These are phyloP conservation scores for Fomitopsis serialis DNA, from an alignment of 768 basidiomycete species.

Conservation along the genomic window DNA sequence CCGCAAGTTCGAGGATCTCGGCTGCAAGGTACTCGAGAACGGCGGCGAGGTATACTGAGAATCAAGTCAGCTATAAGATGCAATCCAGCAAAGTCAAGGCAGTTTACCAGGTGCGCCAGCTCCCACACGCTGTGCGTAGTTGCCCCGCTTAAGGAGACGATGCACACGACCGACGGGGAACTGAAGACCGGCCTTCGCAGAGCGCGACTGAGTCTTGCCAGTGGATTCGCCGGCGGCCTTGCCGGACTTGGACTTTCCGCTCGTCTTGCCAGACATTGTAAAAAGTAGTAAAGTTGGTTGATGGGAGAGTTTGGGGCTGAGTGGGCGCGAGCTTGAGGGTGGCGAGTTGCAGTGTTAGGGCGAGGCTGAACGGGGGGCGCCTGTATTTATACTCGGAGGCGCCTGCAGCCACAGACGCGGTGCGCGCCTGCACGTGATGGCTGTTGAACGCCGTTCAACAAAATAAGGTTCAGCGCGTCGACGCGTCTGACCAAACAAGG, in stretches of 20 bases:
- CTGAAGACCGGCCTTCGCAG: constrained; percentile 72
- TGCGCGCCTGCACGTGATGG: constrained; percentile 14
- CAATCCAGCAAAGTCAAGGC: neutral
- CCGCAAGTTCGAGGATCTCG: constrained; percentile 91
- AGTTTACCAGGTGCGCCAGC: constrained; percentile 75
- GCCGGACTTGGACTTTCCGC: constrained; percentile 66
- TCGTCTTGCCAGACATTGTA: constrained; percentile 36
- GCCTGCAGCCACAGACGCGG: constrained; percentile 5
- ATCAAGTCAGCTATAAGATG: neutral
- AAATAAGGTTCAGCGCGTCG: constrained; percentile 18
- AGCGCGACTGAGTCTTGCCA: constrained; percentile 60
- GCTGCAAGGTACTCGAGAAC: constrained; percentile 91
- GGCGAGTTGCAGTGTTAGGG: constrained; percentile 7
- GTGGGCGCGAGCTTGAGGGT: constrained; percentile 7
- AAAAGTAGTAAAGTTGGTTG: neutral
- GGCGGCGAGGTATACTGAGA: constrained; percentile 80
- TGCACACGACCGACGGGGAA: constrained; percentile 94
- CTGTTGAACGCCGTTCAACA: constrained; percentile 23
- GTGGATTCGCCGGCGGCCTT: constrained; percentile 45
- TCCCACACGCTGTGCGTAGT: constrained; percentile 84
- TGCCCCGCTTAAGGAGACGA: constrained; percentile 81
- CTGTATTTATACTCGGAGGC: constrained; percentile 13
- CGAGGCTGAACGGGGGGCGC: neutral
- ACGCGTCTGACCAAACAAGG: constrained; percentile 22
- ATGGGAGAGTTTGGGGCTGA: constrained; percentile 6